phyloP scores from a whole-genome alignment of 176 grass and related monocot species.

The Carex pumila region DNA sequence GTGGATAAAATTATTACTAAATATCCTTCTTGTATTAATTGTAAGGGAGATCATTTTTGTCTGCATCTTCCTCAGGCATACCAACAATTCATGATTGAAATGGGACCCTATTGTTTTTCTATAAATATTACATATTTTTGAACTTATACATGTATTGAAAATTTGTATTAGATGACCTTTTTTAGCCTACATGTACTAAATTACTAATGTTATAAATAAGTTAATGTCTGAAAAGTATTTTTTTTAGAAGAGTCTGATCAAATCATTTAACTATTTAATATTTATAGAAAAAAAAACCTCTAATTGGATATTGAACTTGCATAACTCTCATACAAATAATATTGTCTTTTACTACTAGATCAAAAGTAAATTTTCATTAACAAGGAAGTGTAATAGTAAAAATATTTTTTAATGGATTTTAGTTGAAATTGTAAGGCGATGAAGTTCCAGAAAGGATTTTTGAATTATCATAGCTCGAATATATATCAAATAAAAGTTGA shows the following conservation, averaged over 20 bases:
- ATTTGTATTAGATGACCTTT: background rate
- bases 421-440: background rate
- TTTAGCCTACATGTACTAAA: background rate
- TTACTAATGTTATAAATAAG: background rate
- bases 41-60: background rate
- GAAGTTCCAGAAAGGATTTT: background rate
- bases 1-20: conserved; percentile 11
- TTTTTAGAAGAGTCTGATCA: too few species aligned
- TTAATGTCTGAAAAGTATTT: background rate
- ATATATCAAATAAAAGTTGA: conserved; percentile 11
- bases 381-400: background rate
- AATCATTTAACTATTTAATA: too few species aligned
- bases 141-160: background rate
- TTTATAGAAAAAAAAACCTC: background rate
- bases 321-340: too few species aligned
- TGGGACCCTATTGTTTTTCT: background rate
- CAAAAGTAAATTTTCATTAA: too few species aligned
- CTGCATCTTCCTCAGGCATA: background rate
- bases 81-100: background rate
- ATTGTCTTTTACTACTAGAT: too few species aligned
- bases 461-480: background rate
- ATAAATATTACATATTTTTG: background rate
- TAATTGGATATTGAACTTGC: too few species aligned
- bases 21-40: background rate
- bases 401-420: background rate